Conservation (phyloP, 805 yeast genomes). For the Kodamaea leandrae region DNA sequence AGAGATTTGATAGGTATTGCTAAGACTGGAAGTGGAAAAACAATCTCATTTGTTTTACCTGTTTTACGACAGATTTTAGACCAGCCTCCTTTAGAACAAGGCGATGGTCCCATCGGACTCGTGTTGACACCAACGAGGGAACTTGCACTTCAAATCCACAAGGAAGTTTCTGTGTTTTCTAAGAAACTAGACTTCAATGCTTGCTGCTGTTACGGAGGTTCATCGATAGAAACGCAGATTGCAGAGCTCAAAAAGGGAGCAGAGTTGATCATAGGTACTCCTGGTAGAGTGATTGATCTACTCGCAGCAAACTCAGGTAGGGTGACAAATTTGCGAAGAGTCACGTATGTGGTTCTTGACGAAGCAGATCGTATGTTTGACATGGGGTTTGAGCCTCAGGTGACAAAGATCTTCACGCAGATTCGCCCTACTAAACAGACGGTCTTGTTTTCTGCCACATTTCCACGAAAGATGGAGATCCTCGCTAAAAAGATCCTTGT, state of each 20-base stretch:
- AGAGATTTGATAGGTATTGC: constrained; percentile 91
- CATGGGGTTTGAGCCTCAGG: constrained; percentile 96
- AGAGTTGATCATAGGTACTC: constrained; percentile 86
- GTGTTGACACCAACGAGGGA: constrained; percentile 92
- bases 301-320: constrained; percentile 81
- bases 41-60: constrained; percentile 83
- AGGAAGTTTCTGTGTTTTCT: constrained; percentile 61
- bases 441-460: constrained; percentile 90
- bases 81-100: constrained; percentile 49
- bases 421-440: constrained; percentile 86
- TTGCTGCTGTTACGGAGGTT: constrained; percentile 89
- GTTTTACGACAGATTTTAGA: constrained; percentile 79
- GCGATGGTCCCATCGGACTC: constrained; percentile 73
- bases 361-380: constrained; percentile 98
- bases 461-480: constrained; percentile 74
- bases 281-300: constrained; percentile 90
- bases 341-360: constrained; percentile 84
- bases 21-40: constrained; percentile 95
- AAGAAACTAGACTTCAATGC: constrained; percentile 49
- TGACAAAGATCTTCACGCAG: constrained; percentile 70
- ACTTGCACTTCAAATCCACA: constrained; percentile 77
- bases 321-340: constrained; percentile 61
- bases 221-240: constrained; percentile 78
- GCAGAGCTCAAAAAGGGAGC: constrained; percentile 74
- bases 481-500: constrained; percentile 65